Evolutionary conservation across 2,329 filamentous ascomycete species (phyloP), one percentile per base, ranked within the genome.

Genomic region (Hypoxylon sp.): DNA sequence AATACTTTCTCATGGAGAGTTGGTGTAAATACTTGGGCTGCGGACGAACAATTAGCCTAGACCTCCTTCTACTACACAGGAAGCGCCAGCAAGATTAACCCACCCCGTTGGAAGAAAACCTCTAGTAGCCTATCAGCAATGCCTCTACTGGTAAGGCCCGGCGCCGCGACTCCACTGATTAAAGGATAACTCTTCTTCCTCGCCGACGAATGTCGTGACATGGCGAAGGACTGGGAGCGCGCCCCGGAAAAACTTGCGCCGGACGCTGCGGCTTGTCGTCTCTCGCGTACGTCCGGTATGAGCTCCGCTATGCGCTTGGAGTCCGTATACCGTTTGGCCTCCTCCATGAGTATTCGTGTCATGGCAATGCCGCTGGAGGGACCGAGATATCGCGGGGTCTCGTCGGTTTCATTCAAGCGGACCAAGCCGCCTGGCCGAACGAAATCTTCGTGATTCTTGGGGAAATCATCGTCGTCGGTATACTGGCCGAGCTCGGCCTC

Each of bases 331-430:
- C 93, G 91, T 80, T 97, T 98, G 55, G 95, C 95, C 78, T 97
- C 89, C 77, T 97, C 94, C 91, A 99, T 97, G 9, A 99, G 90
- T 71, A 98, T 85, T 28, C 95, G 89, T 11, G 94, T 97, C 82
- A 98, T 97, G 75, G 93, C 93, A 73, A 97, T 97, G 64, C 95
- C 96, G 77, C 95, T 98, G 50, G 94, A 97, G 2, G 96, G 92
- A 0, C 96, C 96, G 2, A 99, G 83, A 76, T 96, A 98, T 67
- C 95, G 92, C 14, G 92, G 89, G 1, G 87, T 90, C 79, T 97
- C 95, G 76, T 97, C 93, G 59, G 90, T 89, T 72, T 95, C 92
- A 73, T 91, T 89, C 54, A 98, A 87, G 44, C 90, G 91, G 72
- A 98, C 93, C 70, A 95, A 87, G 24, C 93, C 94, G 20, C 93